Percentiles rank a stretch among this genome's conserved stretches.
phyloP scores from a whole-genome alignment of 176 grass and related monocot genomes.

The Poa annua region DNA sequence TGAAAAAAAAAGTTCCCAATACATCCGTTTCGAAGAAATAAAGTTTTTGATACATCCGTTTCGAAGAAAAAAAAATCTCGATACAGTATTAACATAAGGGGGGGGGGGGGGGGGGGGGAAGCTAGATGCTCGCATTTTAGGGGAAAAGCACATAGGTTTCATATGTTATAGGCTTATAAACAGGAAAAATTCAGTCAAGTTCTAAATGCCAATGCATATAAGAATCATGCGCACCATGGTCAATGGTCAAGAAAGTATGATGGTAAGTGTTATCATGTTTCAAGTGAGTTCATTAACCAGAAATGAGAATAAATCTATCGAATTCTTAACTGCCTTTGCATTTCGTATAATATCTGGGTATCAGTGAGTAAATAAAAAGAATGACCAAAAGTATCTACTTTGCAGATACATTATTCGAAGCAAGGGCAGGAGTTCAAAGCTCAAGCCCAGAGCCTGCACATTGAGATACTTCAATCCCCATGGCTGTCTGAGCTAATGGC shows the following conservation, averaged over 20 bases:
- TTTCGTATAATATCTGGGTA: neutral
- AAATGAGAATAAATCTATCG: neutral
- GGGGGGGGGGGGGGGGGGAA: too few relatives aligned
- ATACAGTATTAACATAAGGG: neutral
- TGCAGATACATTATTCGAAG: constrained; percentile 91
- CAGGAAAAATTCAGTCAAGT: neutral
- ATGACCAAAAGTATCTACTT: neutral
- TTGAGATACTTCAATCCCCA: constrained; percentile 96
- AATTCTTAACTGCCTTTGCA: neutral
- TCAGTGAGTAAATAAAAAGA: neutral
- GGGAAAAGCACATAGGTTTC: neutral
- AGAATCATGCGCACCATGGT: neutral
- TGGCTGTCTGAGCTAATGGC: constrained; percentile 88
- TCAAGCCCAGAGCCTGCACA: constrained; percentile 79
- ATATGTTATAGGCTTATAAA: neutral
- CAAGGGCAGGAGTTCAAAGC: constrained; percentile 91
- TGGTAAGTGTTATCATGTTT: neutral
- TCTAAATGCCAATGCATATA: neutral
- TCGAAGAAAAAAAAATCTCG: neutral
- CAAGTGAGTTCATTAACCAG: neutral
- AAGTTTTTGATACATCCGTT: neutral
- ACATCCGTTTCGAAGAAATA: neutral
- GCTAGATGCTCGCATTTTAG: neutral
- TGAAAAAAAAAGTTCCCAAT: too few relatives aligned
- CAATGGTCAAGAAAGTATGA: neutral